Conservation (phyloP, 2,329 filamentous ascomycete genomes). For the Pyrenophora graminea region DNA sequence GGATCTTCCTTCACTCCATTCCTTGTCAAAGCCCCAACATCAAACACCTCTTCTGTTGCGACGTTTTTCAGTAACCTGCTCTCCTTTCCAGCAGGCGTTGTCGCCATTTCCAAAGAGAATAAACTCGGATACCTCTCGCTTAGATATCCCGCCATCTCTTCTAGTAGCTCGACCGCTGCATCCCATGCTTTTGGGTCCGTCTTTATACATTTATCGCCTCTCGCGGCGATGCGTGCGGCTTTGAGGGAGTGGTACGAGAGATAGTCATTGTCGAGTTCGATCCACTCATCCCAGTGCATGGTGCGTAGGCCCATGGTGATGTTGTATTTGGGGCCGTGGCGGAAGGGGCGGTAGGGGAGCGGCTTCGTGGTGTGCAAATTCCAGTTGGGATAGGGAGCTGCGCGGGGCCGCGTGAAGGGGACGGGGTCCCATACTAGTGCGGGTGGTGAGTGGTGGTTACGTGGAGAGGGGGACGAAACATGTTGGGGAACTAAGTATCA, state of each 20-base stretch:
- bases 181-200: slow-evolving; percentile 73
- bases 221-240: slow-evolving; percentile 66
- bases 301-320: slow-evolving; percentile 77
- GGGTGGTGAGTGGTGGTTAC: not conserved
- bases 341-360: slow-evolving; percentile 77
- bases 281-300: slow-evolving; percentile 74
- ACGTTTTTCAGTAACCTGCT: slow-evolving; percentile 67
- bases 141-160: slow-evolving; percentile 73
- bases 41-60: slow-evolving; percentile 72
- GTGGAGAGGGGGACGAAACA: not conserved
- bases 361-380: slow-evolving; percentile 70
- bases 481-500: not conserved
- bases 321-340: slow-evolving; percentile 75
- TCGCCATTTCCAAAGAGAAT: slow-evolving; percentile 51
- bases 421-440: slow-evolving; percentile 6
- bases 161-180: slow-evolving; percentile 74
- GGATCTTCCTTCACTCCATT: slow-evolving; percentile 65
- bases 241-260: slow-evolving; percentile 74
- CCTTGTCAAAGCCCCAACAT: slow-evolving; percentile 67
- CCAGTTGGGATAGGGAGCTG: slow-evolving; percentile 65
- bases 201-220: slow-evolving; percentile 68
- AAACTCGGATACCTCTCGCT: slow-evolving; percentile 75
- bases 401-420: slow-evolving; percentile 62
- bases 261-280: slow-evolving; percentile 82
- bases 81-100: slow-evolving; percentile 47